Base-by-base conservation (phyloP, 192 early-diverging fungal species). In the Coemansia sp. region DNA sequence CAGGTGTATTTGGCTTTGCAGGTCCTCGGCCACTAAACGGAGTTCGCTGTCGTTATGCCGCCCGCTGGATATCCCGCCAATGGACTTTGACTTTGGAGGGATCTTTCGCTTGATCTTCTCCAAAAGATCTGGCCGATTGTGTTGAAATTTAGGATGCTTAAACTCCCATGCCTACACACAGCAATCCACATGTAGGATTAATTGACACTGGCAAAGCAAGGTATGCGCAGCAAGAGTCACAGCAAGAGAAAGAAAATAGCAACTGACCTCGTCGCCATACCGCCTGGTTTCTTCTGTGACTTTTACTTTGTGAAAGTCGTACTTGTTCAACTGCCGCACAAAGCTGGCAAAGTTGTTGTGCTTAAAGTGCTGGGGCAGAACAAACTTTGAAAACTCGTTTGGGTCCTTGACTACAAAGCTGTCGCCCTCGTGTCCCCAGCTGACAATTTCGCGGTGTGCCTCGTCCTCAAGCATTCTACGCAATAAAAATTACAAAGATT, bases 321-420 rank as follows among this genome's bases (percentile, higher is more conserved):
- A 90, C 84, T 87, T 91, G 76, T 93, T 93, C 11, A 93, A 77
- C 70, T 91, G 89, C 19, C 90, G 82, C 30, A 91, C 89, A 83
- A 93, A 93, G 70, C 89, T 91, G 49, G 87, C 85, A 85, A 87
- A 93, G 77, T 93, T 91, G 67, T 89, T 91, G 67, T 94, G 92
- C 64, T 92, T 92, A 60, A 93, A 94, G 56, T 90, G 87, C 62
- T 88, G 85, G 19, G 91, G 91, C 36, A 94, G 65, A 0, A 94
- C 81, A 8, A 64, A 75, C 49, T 82, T 85, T 17, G 88, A 86
- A 54, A 95, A 89, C 48, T 88, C 89, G 11, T 86, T 88, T 6
- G 86, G 86, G 47, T 93, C 91, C 45, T 84, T 86, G 17, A 96
- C 89, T 15, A 90, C 87, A 68, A 96, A 96, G 48, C 87, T 81